Conservation (phyloP, 2,329 filamentous ascomycete genomes). For the Ophiostoma tasmaniense region DNA sequence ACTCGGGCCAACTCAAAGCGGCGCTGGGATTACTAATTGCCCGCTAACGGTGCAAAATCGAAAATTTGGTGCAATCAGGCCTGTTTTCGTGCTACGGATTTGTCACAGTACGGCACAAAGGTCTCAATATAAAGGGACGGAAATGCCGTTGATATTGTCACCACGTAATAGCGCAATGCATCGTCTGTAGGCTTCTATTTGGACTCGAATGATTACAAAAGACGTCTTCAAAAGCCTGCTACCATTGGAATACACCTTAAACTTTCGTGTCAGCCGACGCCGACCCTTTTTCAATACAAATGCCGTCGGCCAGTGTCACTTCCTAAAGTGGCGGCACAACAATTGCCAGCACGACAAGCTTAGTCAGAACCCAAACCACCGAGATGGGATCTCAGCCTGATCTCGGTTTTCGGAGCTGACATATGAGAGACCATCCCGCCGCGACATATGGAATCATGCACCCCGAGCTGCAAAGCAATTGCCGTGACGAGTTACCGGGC, state of each 20-base stretch:
- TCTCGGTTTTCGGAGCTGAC: background rate
- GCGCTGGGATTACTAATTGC: constrained; percentile 14
- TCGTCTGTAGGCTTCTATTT: background rate
- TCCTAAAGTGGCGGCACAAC: background rate
- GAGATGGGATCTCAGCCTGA: background rate
- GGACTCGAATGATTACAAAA: background rate
- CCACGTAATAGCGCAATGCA: background rate
- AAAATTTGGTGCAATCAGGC: background rate
- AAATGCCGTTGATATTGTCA: background rate
- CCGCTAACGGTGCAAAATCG: background rate
- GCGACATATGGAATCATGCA: background rate
- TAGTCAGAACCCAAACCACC: background rate
- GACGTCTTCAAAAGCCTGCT: background rate
- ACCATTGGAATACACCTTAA: background rate
- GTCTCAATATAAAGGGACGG: background rate
- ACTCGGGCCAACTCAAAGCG: background rate
- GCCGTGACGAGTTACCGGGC: background rate
- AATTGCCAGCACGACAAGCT: background rate
- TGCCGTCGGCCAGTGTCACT: background rate
- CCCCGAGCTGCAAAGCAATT: background rate
- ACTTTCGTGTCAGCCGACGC: background rate
- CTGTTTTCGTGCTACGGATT: background rate
- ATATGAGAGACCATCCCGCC: background rate
- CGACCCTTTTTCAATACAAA: background rate
- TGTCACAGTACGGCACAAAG: background rate